Conservation (phyloP, 2,329 filamentous ascomycete species). For the Pseudopithomyces chartarum region DNA sequence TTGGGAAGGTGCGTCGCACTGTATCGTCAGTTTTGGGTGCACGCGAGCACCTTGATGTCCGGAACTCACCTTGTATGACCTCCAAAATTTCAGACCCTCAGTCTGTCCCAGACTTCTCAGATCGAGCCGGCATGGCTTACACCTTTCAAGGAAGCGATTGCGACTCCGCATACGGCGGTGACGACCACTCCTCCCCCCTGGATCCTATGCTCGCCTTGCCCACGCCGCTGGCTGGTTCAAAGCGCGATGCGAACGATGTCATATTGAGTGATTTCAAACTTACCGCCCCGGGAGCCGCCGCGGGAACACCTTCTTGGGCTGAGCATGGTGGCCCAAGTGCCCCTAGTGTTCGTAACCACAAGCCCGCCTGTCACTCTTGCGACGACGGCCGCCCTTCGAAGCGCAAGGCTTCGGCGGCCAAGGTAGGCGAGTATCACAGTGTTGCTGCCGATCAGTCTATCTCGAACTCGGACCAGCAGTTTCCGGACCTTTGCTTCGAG, state of each 20-base stretch:
- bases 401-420: conserved; percentile 37
- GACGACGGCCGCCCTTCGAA: conserved; percentile 37
- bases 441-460: conserved; percentile 18
- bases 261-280: conserved; percentile 18
- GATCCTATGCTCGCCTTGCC: conserved; percentile 35
- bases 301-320: conserved; percentile 23
- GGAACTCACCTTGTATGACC: not conserved
- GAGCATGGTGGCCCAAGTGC: conserved; percentile 32
- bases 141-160: conserved; percentile 30
- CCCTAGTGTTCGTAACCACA: conserved; percentile 13
- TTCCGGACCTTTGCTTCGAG: conserved; percentile 40
- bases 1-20: not conserved
- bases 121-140: conserved; percentile 35
- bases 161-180: conserved; percentile 40
- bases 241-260: conserved; percentile 34
- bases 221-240: conserved; percentile 36
- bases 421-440: conserved; percentile 38
- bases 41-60: conserved; percentile 11
- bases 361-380: conserved; percentile 31
- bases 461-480: conserved; percentile 32
- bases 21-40: not conserved
- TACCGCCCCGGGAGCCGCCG: conserved; percentile 13
- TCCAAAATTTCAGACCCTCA: conserved; percentile 4
- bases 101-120: conserved; percentile 1
- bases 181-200: conserved; percentile 29